Evolutionary conservation across 2,329 filamentous ascomycete species (phyloP), one percentile per base, ranked within the genome.

Genomic region (Aspergillus japonicus): DNA sequence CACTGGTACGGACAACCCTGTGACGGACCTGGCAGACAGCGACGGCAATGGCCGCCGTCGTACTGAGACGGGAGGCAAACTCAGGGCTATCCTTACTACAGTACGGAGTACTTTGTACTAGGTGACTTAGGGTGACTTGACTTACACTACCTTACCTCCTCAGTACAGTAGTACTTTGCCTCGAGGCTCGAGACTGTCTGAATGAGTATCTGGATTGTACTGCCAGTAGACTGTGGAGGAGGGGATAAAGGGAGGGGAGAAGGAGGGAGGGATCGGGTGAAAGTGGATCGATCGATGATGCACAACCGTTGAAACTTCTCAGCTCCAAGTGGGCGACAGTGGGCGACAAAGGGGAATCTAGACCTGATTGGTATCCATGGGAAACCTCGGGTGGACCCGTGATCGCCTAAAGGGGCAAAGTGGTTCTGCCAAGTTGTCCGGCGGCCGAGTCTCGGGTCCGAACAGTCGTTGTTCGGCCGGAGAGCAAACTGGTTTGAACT

Each of bases 391-490:
- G 48, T 50, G 48, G 48, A 50, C 29, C 23, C 23, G 51, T n/a
- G 33, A 26, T 33, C 26, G n/a, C 2, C 53, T n/a, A 5, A 19
- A 47, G 24, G 6, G 26, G 53, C 16, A 24, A 26, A 26, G 44
- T 16, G n/a, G 5, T 26, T 47, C 11, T 24, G 53, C 53, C 53
- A 55, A 55, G 52, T 6, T n/a, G 42, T 44, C 24, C 24, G 42
- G 24, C 62, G 62, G 62, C 62, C 59, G 62, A 63, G 57, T 53
- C 59, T 63, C 62, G 62, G 62, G 50, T 31, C 62, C 62, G 62
- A 63, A 31, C 35, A 49, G 8, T 54, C 26, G 26, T 29, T 29
- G 26, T 29, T 29, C 59, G 59, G 59, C 59, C 59, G 56, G 53
- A 48, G 48, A 11, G 16, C 14, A 19, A 44, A 19, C 14, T 44